Percentiles rank a stretch among this genome's conserved stretches.
phyloP scores from a whole-genome alignment of 305 asterid species.

The Fraxinus latifolia region DNA sequence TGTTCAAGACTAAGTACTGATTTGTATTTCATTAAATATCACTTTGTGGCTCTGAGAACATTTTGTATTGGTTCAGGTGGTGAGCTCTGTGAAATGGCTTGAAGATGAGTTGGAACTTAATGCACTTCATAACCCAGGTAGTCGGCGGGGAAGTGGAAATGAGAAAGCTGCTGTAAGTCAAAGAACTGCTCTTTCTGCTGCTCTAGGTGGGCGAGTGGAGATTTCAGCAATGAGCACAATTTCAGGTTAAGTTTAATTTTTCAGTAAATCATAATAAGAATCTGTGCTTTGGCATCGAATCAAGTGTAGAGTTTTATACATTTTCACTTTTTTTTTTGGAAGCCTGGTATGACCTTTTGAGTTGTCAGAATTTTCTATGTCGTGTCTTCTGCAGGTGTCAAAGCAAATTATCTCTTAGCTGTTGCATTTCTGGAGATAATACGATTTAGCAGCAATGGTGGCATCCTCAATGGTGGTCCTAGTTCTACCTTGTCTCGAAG shows the following conservation, averaged over 20 bases:
- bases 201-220: slow-evolving; percentile 93
- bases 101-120: slow-evolving; percentile 99
- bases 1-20: background rate
- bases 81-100: slow-evolving; percentile 99
- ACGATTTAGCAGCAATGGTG: slow-evolving; percentile 98
- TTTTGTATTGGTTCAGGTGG: slow-evolving; percentile 62
- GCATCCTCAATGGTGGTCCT: slow-evolving; percentile 82
- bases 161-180: slow-evolving; percentile 95
- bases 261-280: slow-evolving; percentile 12
- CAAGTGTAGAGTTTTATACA: background rate
- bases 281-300: slow-evolving; percentile 21
- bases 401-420: slow-evolving; percentile 98
- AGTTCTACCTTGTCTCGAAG: slow-evolving; percentile 72
- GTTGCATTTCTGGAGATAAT: slow-evolving; percentile 93
- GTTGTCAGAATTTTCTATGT: slow-evolving; percentile 17
- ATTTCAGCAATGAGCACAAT: slow-evolving; percentile 87
- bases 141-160: slow-evolving; percentile 89
- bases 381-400: slow-evolving; percentile 74
- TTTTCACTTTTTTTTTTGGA: slow-evolving; percentile 16
- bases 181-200: slow-evolving; percentile 94
- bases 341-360: slow-evolving; percentile 15
- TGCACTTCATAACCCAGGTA: slow-evolving; percentile 98
- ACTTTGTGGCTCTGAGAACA: slow-evolving; percentile 17
- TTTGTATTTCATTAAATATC: background rate
- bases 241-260: slow-evolving; percentile 54